A percentile compares a stretch with the other conserved stretches of the same genome.
These are phyloP conservation scores for Podospora fimiseda DNA, from an alignment of 495 filamentous ascomycete genomes.

Conservation along the genomic window DNA sequence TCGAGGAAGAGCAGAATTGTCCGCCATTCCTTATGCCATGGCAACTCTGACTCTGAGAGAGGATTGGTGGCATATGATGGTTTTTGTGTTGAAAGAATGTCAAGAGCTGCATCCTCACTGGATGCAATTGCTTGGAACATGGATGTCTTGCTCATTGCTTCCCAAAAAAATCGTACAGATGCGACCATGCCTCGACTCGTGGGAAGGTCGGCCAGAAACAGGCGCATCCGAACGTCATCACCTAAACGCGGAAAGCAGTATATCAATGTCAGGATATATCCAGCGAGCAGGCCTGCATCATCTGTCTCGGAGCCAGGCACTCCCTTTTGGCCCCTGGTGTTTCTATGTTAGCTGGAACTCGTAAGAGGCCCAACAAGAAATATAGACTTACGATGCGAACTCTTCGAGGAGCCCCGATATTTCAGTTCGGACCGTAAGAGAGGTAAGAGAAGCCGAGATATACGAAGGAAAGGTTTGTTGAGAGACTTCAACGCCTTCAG, in stretches of 20 bases:
- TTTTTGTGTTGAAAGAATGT: slow-evolving; percentile 21
- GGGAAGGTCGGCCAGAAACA: slow-evolving; percentile 73
- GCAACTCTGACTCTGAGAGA: slow-evolving; percentile 13
- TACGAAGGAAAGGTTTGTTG: slow-evolving; percentile 25
- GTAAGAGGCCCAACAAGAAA: too few species aligned
- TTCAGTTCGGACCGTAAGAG: slow-evolving; percentile 33
- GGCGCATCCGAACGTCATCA: slow-evolving; percentile 93
- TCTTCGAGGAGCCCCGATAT: slow-evolving; percentile 34
- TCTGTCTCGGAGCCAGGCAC: slow-evolving; percentile 32
- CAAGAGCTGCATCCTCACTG: slow-evolving; percentile 14
- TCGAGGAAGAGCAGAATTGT: slow-evolving; percentile 88
- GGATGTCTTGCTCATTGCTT: slow-evolving; percentile 58
- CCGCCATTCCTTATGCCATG: slow-evolving; percentile 70
- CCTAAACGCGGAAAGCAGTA: slow-evolving; percentile 75
- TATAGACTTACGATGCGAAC: slow-evolving; percentile 32
- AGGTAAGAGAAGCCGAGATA: slow-evolving; percentile 26
- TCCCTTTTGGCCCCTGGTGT: slow-evolving; percentile 15
- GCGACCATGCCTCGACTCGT: slow-evolving; percentile 47
- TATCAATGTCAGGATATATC: slow-evolving; percentile 79
- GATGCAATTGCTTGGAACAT: slow-evolving; percentile 59
- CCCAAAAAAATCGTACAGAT: slow-evolving; percentile 86
- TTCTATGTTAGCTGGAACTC: too few species aligned
- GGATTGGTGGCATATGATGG: slow-evolving; percentile 17
- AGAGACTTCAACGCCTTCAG: slow-evolving; percentile 6
- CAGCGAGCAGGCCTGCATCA: slow-evolving; percentile 71